A percentile compares a stretch with the other conserved stretches of the same genome.
phyloP scores from a whole-genome alignment of 345 rosid species.

The Pugionium cornutum region DNA sequence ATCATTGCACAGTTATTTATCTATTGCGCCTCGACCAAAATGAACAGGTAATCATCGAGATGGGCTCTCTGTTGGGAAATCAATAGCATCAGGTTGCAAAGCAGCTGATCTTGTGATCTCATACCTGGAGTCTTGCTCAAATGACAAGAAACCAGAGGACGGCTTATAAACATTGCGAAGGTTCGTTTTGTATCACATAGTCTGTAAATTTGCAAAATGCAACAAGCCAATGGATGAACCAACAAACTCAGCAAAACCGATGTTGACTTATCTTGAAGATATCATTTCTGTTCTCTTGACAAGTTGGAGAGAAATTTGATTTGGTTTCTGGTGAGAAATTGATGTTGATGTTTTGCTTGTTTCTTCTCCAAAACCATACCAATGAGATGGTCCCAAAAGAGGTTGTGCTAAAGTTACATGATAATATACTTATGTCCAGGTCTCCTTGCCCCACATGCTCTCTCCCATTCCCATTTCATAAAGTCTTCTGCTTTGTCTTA shows the following conservation, averaged over 20 bases:
- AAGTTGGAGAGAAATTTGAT: conserved; percentile 28
- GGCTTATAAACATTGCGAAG: conserved; percentile 30
- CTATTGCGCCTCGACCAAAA: neutral
- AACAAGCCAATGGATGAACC: conserved; percentile 23
- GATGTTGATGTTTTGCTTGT: conserved; percentile 31
- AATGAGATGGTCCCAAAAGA: conserved; percentile 35
- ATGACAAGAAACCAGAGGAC: conserved; percentile 36
- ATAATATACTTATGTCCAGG: conserved; percentile 22
- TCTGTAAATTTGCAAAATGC: conserved; percentile 35
- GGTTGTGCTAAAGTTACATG: conserved; percentile 27
- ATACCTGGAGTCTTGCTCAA: conserved; percentile 64
- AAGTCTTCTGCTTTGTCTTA: conserved; percentile 34
- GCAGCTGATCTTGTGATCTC: conserved; percentile 89
- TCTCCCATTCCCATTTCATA: conserved; percentile 28
- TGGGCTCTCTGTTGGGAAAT: conserved; percentile 85
- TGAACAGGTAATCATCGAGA: conserved; percentile 80
- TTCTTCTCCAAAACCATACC: conserved; percentile 8
- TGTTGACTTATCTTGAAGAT: neutral
- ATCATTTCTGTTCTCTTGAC: neutral
- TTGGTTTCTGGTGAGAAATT: conserved; percentile 36
- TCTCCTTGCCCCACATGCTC: conserved; percentile 34
- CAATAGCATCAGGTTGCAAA: conserved; percentile 78
- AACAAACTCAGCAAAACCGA: conserved; percentile 18
- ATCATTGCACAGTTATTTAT: conserved; percentile 13
- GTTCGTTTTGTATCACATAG: conserved; percentile 26